Conservation (phyloP, 176 grass and related monocot species). For the Phoenix dactylifera region DNA sequence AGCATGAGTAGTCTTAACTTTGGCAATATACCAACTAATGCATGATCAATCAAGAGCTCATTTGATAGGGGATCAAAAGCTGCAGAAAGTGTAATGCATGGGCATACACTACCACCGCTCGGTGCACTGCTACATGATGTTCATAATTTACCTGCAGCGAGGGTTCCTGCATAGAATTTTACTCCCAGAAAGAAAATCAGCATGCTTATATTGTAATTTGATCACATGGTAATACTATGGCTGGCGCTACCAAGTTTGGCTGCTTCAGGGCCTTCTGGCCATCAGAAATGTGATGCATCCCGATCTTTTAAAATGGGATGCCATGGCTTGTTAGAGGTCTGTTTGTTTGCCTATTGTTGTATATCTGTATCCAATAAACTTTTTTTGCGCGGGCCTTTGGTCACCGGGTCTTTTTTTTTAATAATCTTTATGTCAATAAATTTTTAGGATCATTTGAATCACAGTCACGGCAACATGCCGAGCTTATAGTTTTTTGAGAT, state of each 20-base stretch:
- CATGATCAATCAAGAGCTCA: not conserved
- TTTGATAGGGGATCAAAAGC: not conserved
- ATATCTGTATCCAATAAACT: slow-evolving; percentile 4
- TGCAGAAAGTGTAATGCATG: too few relatives aligned
- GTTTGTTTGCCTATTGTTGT: not conserved
- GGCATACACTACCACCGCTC: too few relatives aligned
- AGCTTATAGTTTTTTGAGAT: too few relatives aligned
- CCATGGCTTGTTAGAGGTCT: not conserved
- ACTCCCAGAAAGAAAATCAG: not conserved
- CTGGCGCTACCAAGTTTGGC: not conserved
- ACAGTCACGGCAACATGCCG: too few relatives aligned
- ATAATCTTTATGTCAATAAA: not conserved
- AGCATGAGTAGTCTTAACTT: slow-evolving; percentile 1
- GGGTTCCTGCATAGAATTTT: too few relatives aligned
- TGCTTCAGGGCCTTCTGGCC: not conserved
- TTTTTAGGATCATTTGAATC: too few relatives aligned
- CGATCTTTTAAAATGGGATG: slow-evolving; percentile 7
- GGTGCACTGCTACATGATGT: too few relatives aligned
- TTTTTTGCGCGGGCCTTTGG: not conserved
- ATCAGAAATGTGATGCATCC: not conserved
- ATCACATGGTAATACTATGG: not conserved
- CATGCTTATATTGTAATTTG: not conserved
- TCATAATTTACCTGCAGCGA: too few relatives aligned
- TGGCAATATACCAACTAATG: not conserved
- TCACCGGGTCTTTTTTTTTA: not conserved